Base-by-base conservation (phyloP, 306 rosid species). In the Boehmeria nivea region DNA sequence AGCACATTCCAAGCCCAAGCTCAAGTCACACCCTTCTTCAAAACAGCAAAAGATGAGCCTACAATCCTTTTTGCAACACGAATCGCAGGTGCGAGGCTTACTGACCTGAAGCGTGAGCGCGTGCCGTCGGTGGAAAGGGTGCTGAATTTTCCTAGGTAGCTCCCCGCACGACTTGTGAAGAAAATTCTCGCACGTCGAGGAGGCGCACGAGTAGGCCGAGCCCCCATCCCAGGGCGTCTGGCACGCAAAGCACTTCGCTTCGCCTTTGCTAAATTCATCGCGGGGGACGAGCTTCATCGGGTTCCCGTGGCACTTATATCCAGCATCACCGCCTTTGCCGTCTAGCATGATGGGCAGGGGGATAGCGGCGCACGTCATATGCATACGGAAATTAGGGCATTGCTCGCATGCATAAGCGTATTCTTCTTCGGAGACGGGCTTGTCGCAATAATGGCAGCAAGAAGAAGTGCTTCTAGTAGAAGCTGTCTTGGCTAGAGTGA, bases 161-260 rank as follows among this genome's bases (percentile, higher is more conserved):
- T 61, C 34, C 0, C 36, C 18, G 24, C 66, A 61, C 0, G 66
- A 48, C 5, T 48, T 22, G n/a, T 61, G 66, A 8, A 47, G 14
- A 11, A 36, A 61, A 61, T 3, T 33, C 55, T 48, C 12, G 34
- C 66, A 61, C 1, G 0, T 13, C 11, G 2, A 0, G 46, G 14
- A 47, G 16, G n/a, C 12, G 38, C 37, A 60, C 8, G 14, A 22
- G 11, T 25, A 43, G 26, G 42, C 38, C 8, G 18, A 16, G 16
- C 42, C 37, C 12, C 27, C 37, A 3, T 14, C 13, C 14, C 49
- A 38, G 5, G 2, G 1, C 3, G 53, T 23, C 16, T 44, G 18
- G 28, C 64, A 59, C 3, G 37, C 51, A 6, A 7, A 59, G 27
- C 64, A 59, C 12, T 28, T 14, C 1, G 19, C 37, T 38, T 12